Conservation (phyloP, 257 asterid genomes). For the Dorcoceras hygrometricum region DNA sequence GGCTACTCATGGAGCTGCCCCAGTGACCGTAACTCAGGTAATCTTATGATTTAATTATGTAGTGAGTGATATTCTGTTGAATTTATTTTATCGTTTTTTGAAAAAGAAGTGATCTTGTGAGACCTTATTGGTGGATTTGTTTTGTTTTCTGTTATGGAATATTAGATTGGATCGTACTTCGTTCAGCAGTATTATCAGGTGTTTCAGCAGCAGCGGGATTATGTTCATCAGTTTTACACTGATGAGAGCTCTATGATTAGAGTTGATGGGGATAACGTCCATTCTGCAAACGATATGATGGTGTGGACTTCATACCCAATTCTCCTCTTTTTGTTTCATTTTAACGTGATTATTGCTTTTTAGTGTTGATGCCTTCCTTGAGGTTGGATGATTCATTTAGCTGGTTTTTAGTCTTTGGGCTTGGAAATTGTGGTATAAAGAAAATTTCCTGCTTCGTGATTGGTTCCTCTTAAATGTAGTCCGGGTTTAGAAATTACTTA, state of each 20-base stretch:
- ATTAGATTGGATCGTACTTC: constrained; percentile 80
- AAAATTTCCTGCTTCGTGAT: neutral
- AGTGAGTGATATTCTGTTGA: constrained; percentile 1
- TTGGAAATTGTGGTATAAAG: too few relatives aligned
- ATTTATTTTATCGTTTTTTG: neutral
- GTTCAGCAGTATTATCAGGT: constrained; percentile 79
- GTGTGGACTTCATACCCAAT: constrained; percentile 27
- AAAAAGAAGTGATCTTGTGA: neutral
- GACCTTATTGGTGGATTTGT: neutral
- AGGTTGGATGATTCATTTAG: neutral
- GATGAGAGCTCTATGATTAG: constrained; percentile 65
- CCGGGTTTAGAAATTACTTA: neutral
- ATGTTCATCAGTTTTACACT: constrained; percentile 70
- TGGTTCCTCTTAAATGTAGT: neutral
- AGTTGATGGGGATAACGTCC: constrained; percentile 59
- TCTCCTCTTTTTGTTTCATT: neutral
- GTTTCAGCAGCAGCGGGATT: constrained; percentile 64
- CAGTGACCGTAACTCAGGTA: constrained; percentile 58
- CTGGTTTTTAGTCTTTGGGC: neutral
- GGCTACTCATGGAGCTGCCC: constrained; percentile 44
- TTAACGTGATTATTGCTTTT: neutral
- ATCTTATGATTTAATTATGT: neutral
- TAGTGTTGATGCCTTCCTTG: neutral
- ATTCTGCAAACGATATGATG: constrained; percentile 57
- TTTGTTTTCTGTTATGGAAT: neutral